Evolutionary conservation across 805 yeast species (phyloP), one percentile per base, ranked within the genome.

Genomic region (Suhomyces prunicola): DNA sequence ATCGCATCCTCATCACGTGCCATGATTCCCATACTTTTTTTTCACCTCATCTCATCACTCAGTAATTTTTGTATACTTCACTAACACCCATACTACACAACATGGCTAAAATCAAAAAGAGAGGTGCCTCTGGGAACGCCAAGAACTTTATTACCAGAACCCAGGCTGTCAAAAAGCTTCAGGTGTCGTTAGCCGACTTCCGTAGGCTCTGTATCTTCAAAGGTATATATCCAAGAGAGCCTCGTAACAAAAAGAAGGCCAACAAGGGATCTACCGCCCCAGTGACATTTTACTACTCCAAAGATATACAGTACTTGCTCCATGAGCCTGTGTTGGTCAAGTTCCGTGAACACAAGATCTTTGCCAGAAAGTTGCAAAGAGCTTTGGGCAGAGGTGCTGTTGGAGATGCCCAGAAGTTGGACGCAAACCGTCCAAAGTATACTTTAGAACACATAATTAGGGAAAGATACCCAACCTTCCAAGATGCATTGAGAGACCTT

Each of bases 191-290:
- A 48, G 97, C 97, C 10, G 99, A 94, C 74, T 94, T 94, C 82
- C 85, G 97, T 75, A 85, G 99, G 66, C 80, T 94, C 67, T 94
- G 99, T 80, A 94, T 94, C 69, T 90, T 94, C 81, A 94, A 94
- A 72, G 99, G 99, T 50, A 92, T 94, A 58, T 94, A 90, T 68
- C 99, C 99, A 51, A 84, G 99, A 69, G 97, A 91, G 68, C 98
- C 98, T 46, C 80, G 92, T 63, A 90, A 90, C 73, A 94, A 92
- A 77, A 90, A 88, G 84, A 92, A 90, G 79, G 97, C 97, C 55
- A 93, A 91, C 73, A 94, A 90, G 73, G 98, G 99, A 22, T 88
- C 97, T n/a, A 90, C 97, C 6, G 96, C 96, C 24, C 96, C 96
- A 46, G 87, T 88, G 23, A 94, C 99, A 3, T 96, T 94, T 69